These are phyloP conservation scores for Warburgia ugandensis DNA, from an alignment of 164 flowering plant genomes.

Conservation along the genomic window DNA sequence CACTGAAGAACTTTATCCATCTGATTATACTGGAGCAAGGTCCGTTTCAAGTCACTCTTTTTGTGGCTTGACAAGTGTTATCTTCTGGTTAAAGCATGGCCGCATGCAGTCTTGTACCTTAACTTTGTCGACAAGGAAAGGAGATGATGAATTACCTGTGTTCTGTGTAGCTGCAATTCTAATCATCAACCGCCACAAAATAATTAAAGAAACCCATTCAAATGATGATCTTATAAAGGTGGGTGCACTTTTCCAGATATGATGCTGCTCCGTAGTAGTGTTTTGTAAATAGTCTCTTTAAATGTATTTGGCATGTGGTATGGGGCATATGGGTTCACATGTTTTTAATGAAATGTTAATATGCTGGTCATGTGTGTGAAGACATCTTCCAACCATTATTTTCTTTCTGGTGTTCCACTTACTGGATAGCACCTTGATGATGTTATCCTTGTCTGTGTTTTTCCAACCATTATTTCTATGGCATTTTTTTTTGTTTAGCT, in stretches of 20 bases:
- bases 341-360: no score
- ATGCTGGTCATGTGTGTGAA: background rate
- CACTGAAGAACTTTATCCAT: constrained; percentile 21
- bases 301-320: no score
- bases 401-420: no score
- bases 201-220: constrained; percentile 60
- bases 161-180: constrained; percentile 87
- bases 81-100: constrained; percentile 56
- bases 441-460: no score
- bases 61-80: constrained; percentile 65
- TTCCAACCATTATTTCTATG: no score
- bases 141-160: constrained; percentile 68
- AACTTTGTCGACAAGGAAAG: constrained; percentile 40
- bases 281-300: no score
- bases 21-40: constrained; percentile 34
- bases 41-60: constrained; percentile 39
- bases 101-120: constrained; percentile 26
- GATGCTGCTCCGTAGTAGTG: no score
- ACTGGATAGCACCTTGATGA: no score
- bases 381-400: no score
- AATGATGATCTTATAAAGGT: constrained; percentile 88
- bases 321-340: no score
- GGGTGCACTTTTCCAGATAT: constrained; percentile 14
- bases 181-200: constrained; percentile 62
- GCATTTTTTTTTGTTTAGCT: no score